A percentile compares a stretch with the other conserved stretches of the same genome.
Conservation (phyloP, 2,329 filamentous ascomycete genomes). For the Epichloe glyceriae region DNA sequence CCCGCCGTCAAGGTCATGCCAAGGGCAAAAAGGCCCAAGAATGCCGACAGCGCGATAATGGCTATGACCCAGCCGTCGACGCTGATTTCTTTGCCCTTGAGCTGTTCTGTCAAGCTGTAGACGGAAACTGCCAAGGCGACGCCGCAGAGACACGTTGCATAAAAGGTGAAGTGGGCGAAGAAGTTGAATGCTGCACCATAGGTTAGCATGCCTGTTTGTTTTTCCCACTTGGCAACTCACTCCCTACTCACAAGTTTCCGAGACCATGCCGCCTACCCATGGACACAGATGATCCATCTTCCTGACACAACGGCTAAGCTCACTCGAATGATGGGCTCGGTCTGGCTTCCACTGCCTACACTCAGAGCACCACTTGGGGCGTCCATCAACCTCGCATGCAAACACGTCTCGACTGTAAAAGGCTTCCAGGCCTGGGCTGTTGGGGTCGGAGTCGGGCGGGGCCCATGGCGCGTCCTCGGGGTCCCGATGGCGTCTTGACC, state of each 20-base stretch:
- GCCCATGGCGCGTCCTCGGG: constrained; percentile 19
- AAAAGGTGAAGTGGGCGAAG: constrained; percentile 77
- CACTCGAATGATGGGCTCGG: constrained; percentile 73
- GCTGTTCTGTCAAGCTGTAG: constrained; percentile 47
- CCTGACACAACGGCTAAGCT: constrained; percentile 65
- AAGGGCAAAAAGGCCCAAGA: constrained; percentile 71
- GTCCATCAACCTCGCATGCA: constrained; percentile 68
- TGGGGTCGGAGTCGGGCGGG: constrained; percentile 35
- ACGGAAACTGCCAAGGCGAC: constrained; percentile 51
- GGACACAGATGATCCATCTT: constrained; percentile 97
- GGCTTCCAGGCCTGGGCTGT: constrained; percentile 54
- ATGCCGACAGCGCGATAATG: constrained; percentile 48
- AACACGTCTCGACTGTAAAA: constrained; percentile 80
- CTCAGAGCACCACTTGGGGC: constrained; percentile 74
- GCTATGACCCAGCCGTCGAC: constrained; percentile 52
- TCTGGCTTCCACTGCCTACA: constrained; percentile 86
- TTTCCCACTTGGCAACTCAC: background rate
- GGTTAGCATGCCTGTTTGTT: background rate
- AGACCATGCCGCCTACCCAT: constrained; percentile 89
- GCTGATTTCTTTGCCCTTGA: constrained; percentile 21
- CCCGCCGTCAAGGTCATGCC: constrained; percentile 65
- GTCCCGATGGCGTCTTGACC: constrained; percentile 9
- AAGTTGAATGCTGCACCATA: constrained; percentile 61
- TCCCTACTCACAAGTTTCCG: constrained; percentile 55
- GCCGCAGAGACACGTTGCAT: constrained; percentile 54